Evolutionary conservation across 2,329 filamentous ascomycete species (phyloP), one percentile per base, ranked within the genome.

Genomic region (Didymella pomorum): DNA sequence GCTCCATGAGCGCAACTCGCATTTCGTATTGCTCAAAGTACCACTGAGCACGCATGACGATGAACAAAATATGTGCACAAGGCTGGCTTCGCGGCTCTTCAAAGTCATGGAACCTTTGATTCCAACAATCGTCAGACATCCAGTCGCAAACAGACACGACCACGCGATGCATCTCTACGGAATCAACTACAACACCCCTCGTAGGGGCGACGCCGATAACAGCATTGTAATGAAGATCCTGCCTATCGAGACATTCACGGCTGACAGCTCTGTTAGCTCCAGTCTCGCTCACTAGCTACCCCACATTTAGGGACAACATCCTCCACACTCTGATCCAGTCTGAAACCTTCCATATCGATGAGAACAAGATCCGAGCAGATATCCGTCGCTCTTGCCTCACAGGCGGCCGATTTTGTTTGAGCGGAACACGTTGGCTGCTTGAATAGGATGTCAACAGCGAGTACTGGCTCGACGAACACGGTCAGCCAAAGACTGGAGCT

Each of bases 391-490:
- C 37, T 1, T 58, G 56, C 33, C 16, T 58, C 9, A 2, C 26
- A 12, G 28, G 23, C 4, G 50, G 56, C 8, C 45, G 49, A 10
- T 58, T 54, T 10, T 53, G 56, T 29, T 18, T 58, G 18, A 29
- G n/a, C 11, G 56, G 49, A 25, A 39, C 37, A 16, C 49, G 54
- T n/a, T 54, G 50, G 50, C 31, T 58, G 31, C 28, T 58, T 11
- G 56, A 58, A 14, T 58, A 49, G n/a, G 50, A 43, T 14, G 14
- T 18, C n/a, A 18, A 37, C 5, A 57, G 54, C 47, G 47, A 43
- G 2, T 42, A 41, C 10, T 56, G 53, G 53, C 12, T 46, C 6
- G 53, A 25, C 20, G 39, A 46, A 4, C 16, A 46, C 31, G 53
- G 47, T 8, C 14, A 29, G 26, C 41, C 47, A 16, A 41, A 25